Evolutionary conservation across 2,329 filamentous ascomycete species (phyloP), one percentile per base, ranked within the genome.

Genomic region (Diatrype stigma): DNA sequence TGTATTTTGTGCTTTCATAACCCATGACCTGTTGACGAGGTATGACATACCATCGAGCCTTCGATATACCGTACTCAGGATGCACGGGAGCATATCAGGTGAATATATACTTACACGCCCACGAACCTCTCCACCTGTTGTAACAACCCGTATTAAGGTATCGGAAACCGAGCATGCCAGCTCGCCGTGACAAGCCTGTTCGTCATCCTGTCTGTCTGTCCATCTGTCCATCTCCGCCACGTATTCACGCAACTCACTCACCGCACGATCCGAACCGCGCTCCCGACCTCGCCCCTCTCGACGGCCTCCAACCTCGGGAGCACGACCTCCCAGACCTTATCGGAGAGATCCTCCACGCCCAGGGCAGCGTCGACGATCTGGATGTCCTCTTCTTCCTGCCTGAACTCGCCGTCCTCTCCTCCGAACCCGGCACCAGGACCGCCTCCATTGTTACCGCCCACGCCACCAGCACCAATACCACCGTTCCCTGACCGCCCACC

Each of bases 281-380:
- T 69, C 1, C 78, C 78, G 17, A 76, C 60, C 60, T 78, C 74
- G 0, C 79, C 78, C 48, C 70, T 70, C 56, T 78, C 75, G 14
- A 81, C 78, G 22, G 69, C 67, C 49, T 74, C 73, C 11, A 84
- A 62, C 51, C 73, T 70, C n/a, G 62, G 66, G 59, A 63, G 60
- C 1, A 81, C 78, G 55, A 74, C 71, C 40, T 64, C 67, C 81
- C 81, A 84, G 22, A 86, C 71, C 60, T 73, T 73, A 51, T 77
- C 75, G 6, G 74, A 74, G 6, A 86, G 80, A 52, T 78, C 81
- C 45, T 83, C 81, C 1, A 82, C 73, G 2, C 69, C 75, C 2
- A 72, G 66, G 0, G 78, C 76, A 2, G 81, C 81, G 62, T 82
- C 76, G 10, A 81, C 70, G 4, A 83, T 75, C 38, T 75, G 69